A percentile compares a stretch with the other conserved stretches of the same genome.
These are phyloP conservation scores for Sarocladiaceae sp. DNA, from an alignment of 2,329 filamentous ascomycete species.

Conservation along the genomic window DNA sequence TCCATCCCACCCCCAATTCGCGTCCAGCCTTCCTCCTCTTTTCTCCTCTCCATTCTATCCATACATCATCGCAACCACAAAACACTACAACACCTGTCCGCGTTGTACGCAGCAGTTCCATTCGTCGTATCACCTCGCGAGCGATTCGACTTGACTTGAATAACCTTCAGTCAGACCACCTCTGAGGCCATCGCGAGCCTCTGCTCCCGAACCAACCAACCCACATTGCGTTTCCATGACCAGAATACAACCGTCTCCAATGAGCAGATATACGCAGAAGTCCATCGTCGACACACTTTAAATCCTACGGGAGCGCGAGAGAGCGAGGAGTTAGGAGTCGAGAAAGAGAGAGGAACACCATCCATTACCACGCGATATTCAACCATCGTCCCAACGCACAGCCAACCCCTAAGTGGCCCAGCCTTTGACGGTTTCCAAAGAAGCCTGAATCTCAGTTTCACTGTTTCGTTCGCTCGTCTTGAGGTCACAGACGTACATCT, in stretches of 20 bases:
- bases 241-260: conserved; percentile 37
- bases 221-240: conserved; percentile 34
- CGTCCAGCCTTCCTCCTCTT: conserved; percentile 12
- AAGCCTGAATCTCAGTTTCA: not conserved
- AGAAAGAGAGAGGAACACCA: conserved; percentile 22
- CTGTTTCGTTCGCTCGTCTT: not conserved
- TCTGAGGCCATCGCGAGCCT: conserved; percentile 25
- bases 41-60: conserved; percentile 4
- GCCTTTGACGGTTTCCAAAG: conserved; percentile 2
- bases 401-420: not conserved
- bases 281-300: conserved; percentile 61
- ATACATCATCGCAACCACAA: conserved; percentile 10
- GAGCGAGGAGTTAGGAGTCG: conserved; percentile 45
- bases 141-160: not conserved
- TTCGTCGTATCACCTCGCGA: conserved; percentile 1
- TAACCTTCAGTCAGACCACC: not conserved
- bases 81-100: not conserved
- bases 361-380: conserved; percentile 40
- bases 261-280: conserved; percentile 45
- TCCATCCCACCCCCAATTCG: conserved; percentile 13
- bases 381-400: conserved; percentile 45
- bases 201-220: conserved; percentile 18
- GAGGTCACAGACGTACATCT: not conserved
- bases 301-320: conserved; percentile 61
- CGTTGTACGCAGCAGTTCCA: not conserved